These are phyloP conservation scores for Acanthamoeba culbertsoni DNA, from an alignment of 208 protist genomes.

Conservation along the genomic window DNA sequence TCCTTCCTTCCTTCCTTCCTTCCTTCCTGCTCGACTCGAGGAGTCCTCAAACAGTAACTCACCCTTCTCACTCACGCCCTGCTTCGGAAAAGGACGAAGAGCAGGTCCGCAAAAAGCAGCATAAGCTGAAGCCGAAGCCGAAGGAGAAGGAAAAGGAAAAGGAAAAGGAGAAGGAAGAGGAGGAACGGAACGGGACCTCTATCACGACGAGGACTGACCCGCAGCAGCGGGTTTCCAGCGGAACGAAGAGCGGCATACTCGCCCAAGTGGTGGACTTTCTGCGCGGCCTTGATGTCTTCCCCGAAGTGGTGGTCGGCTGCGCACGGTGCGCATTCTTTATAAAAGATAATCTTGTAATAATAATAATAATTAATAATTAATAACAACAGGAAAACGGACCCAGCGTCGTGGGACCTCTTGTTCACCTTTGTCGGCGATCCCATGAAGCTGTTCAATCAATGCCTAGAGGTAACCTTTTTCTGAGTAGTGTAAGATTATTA, in stretches of 20 bases:
- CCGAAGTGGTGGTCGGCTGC: neutral
- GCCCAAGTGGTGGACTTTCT: neutral
- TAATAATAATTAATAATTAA: neutral
- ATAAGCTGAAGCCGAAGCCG: too few relatives aligned
- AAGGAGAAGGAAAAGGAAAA: too few relatives aligned
- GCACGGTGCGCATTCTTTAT: neutral
- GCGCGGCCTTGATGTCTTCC: neutral
- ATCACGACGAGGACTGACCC: neutral
- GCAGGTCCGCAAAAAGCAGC: neutral
- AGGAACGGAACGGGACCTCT: neutral
- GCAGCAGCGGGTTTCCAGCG: neutral
- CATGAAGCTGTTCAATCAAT: neutral
- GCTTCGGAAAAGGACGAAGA: too few relatives aligned
- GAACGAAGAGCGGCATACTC: neutral
- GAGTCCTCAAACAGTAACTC: too few relatives aligned
- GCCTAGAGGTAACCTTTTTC: neutral
- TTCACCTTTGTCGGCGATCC: neutral
- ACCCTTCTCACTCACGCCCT: too few relatives aligned
- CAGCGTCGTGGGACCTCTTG: neutral
- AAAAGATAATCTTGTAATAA: neutral
- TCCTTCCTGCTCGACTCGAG: too few relatives aligned
- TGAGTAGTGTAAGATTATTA: too few relatives aligned
- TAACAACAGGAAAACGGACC: slow-evolving; percentile 1
- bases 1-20: too few relatives aligned
- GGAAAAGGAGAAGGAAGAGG: too few relatives aligned